These are phyloP conservation scores for Cladosporium halotolerans DNA, from an alignment of 2,329 filamentous ascomycete species.

Conservation along the genomic window DNA sequence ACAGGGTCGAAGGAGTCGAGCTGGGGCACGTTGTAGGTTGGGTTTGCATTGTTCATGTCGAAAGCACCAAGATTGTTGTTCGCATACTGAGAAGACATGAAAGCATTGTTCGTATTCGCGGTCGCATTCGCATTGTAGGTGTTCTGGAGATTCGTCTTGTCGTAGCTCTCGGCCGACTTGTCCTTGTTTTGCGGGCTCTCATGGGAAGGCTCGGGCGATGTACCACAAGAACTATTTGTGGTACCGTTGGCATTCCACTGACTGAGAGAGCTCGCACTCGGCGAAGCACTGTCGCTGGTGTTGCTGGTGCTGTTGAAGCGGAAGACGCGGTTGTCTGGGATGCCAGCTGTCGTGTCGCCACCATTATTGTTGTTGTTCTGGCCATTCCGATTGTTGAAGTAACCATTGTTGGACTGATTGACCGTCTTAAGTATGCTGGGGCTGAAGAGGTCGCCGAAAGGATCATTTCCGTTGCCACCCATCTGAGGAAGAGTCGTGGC, in stretches of 20 bases:
- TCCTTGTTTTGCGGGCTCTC: conserved; percentile 61
- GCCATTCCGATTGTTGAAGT: conserved; percentile 20
- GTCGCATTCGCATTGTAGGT: conserved; percentile 3
- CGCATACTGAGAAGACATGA: conserved; percentile 2
- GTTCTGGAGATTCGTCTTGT: conserved; percentile 6
- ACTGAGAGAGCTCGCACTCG: conserved; percentile 46
- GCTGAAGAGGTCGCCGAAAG: conserved; percentile 55
- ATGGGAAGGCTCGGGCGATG: conserved; percentile 68
- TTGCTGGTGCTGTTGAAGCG: conserved; percentile 44
- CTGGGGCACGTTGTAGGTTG: conserved; percentile 23
- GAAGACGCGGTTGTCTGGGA: conserved; percentile 39
- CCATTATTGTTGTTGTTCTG: conserved; percentile 26
- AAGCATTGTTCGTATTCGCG: conserved; percentile 3
- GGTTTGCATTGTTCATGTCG: conserved; percentile 17
- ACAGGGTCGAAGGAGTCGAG: conserved; percentile 81
- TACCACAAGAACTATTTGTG: conserved; percentile 62
- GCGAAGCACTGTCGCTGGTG: conserved; percentile 44
- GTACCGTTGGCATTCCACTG: conserved; percentile 49
- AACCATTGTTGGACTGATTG: conserved; percentile 30
- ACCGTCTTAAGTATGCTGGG: conserved; percentile 47
- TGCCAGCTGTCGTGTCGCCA: conserved; percentile 38
- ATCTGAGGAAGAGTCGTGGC: conserved; percentile 32
- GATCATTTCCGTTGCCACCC: conserved; percentile 22
- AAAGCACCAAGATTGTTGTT: conserved; percentile 11
- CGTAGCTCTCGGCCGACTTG: conserved; percentile 14